Percentiles rank a stretch among this genome's conserved stretches.
Conservation (phyloP, 2,329 filamentous ascomycete genomes). For the Ceratocystis cacaofunesta region DNA sequence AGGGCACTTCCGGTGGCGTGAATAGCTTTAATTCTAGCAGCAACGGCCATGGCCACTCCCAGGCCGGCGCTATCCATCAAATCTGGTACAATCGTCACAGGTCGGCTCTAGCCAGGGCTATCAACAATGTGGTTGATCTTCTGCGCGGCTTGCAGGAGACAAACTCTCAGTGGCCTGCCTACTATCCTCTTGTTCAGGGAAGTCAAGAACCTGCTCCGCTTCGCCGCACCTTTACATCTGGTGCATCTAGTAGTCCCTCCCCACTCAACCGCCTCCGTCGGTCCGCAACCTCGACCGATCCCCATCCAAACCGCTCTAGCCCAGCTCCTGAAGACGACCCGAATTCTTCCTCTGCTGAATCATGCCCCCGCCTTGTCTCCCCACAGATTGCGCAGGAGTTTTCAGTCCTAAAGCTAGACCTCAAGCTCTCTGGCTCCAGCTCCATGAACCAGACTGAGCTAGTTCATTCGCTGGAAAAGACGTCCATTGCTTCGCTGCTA, state of each 20-base stretch:
- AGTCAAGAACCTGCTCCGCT: constrained; percentile 32
- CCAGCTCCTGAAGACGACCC: constrained; percentile 41
- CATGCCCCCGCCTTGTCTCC: constrained; percentile 59
- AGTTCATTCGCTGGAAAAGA: constrained; percentile 87
- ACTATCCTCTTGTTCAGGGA: constrained; percentile 70
- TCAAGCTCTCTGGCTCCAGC: constrained; percentile 54
- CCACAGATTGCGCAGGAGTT: constrained; percentile 93
- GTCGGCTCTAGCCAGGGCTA: constrained; percentile 70
- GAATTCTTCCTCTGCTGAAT: constrained; percentile 34
- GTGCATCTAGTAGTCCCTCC: constrained; percentile 19
- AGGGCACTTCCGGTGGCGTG: constrained; percentile 17
- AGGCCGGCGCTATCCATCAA: constrained; percentile 78
- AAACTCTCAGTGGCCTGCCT: constrained; percentile 84
- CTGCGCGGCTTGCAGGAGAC: constrained; percentile 72
- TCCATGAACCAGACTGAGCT: constrained; percentile 74
- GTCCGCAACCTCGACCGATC: constrained; percentile 25
- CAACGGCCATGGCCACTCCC: constrained; percentile 28
- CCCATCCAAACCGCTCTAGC: constrained; percentile 54
- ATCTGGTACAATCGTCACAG: constrained; percentile 91
- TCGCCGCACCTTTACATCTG: constrained; percentile 12
- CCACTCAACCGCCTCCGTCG: constrained; percentile 9
- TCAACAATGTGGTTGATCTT: constrained; percentile 72
- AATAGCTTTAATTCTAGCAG: constrained; percentile 21
- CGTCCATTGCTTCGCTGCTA: constrained; percentile 73
- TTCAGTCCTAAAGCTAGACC: constrained; percentile 82